Evolutionary conservation across 2,329 filamentous ascomycete species (phyloP).

Genomic region (Phyllosticta ampelicida): DNA sequence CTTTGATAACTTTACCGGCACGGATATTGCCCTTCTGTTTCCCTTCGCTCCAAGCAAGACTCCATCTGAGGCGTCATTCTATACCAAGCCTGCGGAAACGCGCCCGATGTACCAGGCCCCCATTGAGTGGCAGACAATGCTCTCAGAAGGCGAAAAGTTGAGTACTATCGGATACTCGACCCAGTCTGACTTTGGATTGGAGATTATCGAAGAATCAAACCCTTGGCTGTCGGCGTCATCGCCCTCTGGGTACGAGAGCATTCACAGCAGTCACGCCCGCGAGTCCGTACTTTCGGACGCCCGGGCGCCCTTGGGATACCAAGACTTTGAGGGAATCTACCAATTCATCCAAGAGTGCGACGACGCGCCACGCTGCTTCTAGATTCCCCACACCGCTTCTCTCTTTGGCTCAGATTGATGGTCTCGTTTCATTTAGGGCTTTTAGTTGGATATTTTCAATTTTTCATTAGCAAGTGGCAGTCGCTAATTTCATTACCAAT

Average conservation of each 20-base stretch:
- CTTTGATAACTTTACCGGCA: conserved; percentile 57
- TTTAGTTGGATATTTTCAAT: background rate
- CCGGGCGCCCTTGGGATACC: conserved; percentile 44
- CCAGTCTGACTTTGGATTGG: conserved; percentile 27
- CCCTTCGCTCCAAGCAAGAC: conserved; percentile 65
- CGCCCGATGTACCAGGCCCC: conserved; percentile 26
- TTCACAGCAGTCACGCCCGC: conserved; percentile 44
- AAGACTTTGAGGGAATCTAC: conserved; percentile 55
- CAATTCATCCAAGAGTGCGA: conserved; percentile 56
- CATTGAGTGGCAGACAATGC: conserved; percentile 49
- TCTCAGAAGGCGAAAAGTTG: conserved; percentile 28
- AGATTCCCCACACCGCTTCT: background rate
- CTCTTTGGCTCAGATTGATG: conserved; percentile 5
- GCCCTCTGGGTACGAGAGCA: conserved; percentile 46
- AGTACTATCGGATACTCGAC: conserved; percentile 26
- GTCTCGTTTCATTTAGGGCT: background rate
- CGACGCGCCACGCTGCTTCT: background rate
- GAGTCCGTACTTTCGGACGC: conserved; percentile 15
- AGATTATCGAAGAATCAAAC: conserved; percentile 35
- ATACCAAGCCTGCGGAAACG: conserved; percentile 25
- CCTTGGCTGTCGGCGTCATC: conserved; percentile 39
- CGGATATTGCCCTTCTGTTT: conserved; percentile 67
- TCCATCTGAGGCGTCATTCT: conserved; percentile 37
- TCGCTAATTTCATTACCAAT: background rate
- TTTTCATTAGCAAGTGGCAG: background rate